phyloP scores from a whole-genome alignment of 192 early-diverging fungal species.

The Lunasporangiospora selenospora region DNA sequence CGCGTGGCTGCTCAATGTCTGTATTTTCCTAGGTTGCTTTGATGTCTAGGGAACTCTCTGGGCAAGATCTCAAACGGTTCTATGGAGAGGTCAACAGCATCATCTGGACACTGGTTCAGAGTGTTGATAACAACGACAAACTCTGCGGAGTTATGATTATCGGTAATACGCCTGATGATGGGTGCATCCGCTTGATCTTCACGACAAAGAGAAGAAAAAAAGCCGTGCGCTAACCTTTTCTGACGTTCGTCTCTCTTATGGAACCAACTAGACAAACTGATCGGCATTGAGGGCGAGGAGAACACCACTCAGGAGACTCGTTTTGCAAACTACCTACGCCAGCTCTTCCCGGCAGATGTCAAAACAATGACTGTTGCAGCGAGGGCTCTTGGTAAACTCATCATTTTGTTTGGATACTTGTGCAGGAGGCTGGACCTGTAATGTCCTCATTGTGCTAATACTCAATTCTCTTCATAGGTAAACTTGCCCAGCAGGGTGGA shows the following conservation, averaged over 20 bases:
- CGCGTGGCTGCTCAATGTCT: too few relatives aligned
- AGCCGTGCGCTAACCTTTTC: too few relatives aligned
- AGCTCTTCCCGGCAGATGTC: constrained; percentile 73
- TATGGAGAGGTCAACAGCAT: constrained; percentile 80
- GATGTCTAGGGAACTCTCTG: constrained; percentile 69
- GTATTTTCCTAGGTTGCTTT: constrained; percentile 41
- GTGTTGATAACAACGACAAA: constrained; percentile 77
- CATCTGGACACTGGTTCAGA: constrained; percentile 83
- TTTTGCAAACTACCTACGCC: constrained; percentile 82
- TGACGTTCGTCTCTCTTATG: background rate
- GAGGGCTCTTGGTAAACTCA: constrained; percentile 66
- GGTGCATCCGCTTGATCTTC: too few relatives aligned
- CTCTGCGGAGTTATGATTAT: constrained; percentile 83
- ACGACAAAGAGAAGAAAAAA: constrained; percentile 8
- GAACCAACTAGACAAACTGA: constrained; percentile 70
- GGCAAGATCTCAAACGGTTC: constrained; percentile 75
- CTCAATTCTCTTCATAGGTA: constrained; percentile 44
- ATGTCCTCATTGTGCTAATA: background rate
- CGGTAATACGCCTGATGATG: constrained; percentile 61
- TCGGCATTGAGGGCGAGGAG: constrained; percentile 83
- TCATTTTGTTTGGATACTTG: too few relatives aligned
- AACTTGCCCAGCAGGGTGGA: constrained; percentile 66
- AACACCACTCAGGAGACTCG: constrained; percentile 79
- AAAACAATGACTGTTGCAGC: constrained; percentile 78
- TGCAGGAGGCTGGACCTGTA: background rate